A percentile compares a stretch with the other conserved stretches of the same genome.
phyloP scores from a whole-genome alignment of 257 asterid genomes.

The Schizonepeta tenuifolia region DNA sequence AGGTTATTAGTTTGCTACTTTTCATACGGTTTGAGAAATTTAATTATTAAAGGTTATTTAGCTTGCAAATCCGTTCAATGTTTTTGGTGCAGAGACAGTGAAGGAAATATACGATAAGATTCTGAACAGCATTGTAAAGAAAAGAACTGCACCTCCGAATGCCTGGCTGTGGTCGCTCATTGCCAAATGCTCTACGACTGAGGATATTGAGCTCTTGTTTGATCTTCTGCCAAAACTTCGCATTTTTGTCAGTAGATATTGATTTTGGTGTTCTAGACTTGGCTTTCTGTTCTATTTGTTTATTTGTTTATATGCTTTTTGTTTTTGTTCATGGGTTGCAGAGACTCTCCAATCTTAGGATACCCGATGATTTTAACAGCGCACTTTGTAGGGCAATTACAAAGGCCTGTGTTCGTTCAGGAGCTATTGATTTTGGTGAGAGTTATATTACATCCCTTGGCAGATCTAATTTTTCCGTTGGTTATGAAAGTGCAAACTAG shows the following conservation, averaged over 20 bases:
- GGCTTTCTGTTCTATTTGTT: background rate
- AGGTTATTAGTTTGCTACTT: constrained; percentile 25
- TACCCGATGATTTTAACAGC: constrained; percentile 68
- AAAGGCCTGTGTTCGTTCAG: constrained; percentile 83
- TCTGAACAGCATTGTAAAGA: constrained; percentile 54
- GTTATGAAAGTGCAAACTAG: constrained; percentile 25
- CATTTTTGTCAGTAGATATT: constrained; percentile 61
- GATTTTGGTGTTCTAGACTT: constrained; percentile 19
- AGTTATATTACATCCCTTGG: constrained; percentile 11
- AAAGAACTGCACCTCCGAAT: constrained; percentile 87
- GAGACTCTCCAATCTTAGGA: constrained; percentile 91
- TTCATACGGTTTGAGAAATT: constrained; percentile 19
- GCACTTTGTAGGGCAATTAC: constrained; percentile 89
- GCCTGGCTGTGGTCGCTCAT: constrained; percentile 82
- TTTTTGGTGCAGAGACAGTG: constrained; percentile 65
- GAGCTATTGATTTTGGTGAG: constrained; percentile 82
- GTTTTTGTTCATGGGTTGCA: constrained; percentile 44
- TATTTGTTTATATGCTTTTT: constrained; percentile 1
- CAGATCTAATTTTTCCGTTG: constrained; percentile 3
- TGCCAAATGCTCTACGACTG: constrained; percentile 59
- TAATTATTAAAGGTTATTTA: constrained; percentile 10
- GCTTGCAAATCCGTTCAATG: constrained; percentile 16
- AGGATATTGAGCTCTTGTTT: constrained; percentile 77
- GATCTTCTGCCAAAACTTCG: constrained; percentile 76
- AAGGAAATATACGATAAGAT: constrained; percentile 73